A percentile compares a stretch with the other conserved stretches of the same genome.
These are phyloP conservation scores for Apodospora peruviana DNA, from an alignment of 495 filamentous ascomycete genomes.

Conservation along the genomic window DNA sequence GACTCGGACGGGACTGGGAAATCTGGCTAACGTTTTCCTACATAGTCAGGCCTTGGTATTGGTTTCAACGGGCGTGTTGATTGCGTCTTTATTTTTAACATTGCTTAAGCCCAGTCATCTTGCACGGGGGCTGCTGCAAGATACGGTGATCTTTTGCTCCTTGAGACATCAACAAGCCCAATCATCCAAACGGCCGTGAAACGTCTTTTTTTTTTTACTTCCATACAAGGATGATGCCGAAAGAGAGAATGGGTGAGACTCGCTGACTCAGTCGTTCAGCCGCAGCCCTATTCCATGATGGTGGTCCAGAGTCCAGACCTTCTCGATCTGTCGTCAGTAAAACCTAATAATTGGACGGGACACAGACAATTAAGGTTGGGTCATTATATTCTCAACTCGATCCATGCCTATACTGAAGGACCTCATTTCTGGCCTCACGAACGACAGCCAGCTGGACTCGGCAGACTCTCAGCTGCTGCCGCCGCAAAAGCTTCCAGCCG, in stretches of 20 bases:
- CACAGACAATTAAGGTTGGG: not conserved
- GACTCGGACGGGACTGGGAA: too few relatives aligned
- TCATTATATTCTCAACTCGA: not conserved
- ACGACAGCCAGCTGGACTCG: not conserved
- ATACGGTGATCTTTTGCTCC: not conserved
- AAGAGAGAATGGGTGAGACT: too few relatives aligned
- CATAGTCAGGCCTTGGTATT: not conserved
- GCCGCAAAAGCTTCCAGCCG: not conserved
- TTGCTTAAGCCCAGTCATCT: not conserved
- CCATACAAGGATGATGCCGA: too few relatives aligned
- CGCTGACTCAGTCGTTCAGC: not conserved
- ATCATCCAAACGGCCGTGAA: too few relatives aligned
- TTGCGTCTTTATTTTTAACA: not conserved
- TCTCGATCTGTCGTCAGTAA: not conserved
- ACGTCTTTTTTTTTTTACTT: too few relatives aligned
- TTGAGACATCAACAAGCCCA: not conserved
- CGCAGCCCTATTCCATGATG: not conserved
- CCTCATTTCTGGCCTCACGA: not conserved
- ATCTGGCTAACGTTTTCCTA: too few relatives aligned
- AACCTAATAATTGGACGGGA: not conserved
- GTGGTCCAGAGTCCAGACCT: not conserved
- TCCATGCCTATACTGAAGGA: not conserved
- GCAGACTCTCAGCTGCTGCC: not conserved
- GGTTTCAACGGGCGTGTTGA: not conserved
- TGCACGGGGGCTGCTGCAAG: not conserved